A percentile compares a stretch with the other conserved stretches of the same genome.
Evolutionary conservation across 352 stramenopile genomes (phyloP).

Genomic region (Phytopythium cucurbitacearum): DNA sequence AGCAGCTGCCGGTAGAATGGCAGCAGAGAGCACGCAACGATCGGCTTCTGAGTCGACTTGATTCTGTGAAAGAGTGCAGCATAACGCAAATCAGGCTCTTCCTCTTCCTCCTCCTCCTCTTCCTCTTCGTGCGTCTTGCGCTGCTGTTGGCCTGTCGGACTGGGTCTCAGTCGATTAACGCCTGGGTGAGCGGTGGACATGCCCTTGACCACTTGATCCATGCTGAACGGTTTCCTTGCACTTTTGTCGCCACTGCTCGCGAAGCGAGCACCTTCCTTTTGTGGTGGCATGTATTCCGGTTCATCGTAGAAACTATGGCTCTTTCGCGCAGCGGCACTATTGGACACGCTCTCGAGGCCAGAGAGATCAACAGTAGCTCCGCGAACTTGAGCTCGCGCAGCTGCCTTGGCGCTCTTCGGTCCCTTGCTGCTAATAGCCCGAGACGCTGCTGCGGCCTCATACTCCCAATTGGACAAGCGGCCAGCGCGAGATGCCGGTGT

Average conservation of each 20-base stretch:
- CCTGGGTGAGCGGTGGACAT: constrained; percentile 48
- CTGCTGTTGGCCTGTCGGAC: constrained; percentile 1
- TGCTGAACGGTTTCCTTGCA: constrained; percentile 53
- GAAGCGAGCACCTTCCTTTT: constrained; percentile 12
- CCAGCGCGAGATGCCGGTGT: no score
- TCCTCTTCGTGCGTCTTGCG: constrained; percentile 9
- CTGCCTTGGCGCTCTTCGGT: constrained; percentile 59
- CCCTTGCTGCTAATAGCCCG: constrained; percentile 16
- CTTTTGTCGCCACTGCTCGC: constrained; percentile 15
- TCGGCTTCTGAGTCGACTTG: constrained; percentile 74
- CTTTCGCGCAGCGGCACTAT: constrained; percentile 49
- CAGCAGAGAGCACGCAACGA: constrained; percentile 60
- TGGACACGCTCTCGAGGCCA: constrained; percentile 32
- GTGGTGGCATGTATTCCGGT: constrained; percentile 36
- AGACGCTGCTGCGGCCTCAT: not conserved
- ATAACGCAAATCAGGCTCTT: constrained; percentile 44
- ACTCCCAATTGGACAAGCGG: no score
- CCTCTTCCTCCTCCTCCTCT: constrained; percentile 45
- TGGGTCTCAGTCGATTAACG: constrained; percentile 6
- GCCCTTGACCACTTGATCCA: constrained; percentile 59
- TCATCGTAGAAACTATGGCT: constrained; percentile 77
- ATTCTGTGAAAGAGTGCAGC: constrained; percentile 77
- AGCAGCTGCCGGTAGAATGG: constrained; percentile 83
- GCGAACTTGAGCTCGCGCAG: constrained; percentile 39
- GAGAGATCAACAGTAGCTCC: constrained; percentile 36